These are phyloP conservation scores for Paraphoma chrysanthemicola DNA, from an alignment of 2,329 filamentous ascomycete species.

Conservation along the genomic window DNA sequence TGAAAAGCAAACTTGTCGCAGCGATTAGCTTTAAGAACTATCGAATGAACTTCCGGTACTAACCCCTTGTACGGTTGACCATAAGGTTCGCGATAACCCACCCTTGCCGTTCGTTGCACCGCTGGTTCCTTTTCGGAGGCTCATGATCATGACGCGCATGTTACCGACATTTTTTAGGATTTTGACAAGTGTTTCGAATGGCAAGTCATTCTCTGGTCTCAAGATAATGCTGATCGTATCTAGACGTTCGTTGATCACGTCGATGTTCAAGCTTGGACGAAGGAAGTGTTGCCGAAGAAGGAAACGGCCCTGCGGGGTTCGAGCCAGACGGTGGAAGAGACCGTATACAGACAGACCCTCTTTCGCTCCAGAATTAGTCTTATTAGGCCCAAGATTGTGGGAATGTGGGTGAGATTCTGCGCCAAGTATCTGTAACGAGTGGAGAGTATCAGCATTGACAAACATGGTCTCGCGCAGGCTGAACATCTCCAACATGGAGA, in stretches of 20 bases:
- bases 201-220: slow-evolving; percentile 69
- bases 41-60: slow-evolving; percentile 5
- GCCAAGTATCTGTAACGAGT: slow-evolving; percentile 83
- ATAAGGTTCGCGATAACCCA: slow-evolving; percentile 71
- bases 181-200: slow-evolving; percentile 63
- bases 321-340: slow-evolving; percentile 76
- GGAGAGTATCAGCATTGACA: slow-evolving; percentile 79
- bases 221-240: slow-evolving; percentile 72
- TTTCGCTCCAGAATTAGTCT: slow-evolving; percentile 69
- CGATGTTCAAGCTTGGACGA: slow-evolving; percentile 73
- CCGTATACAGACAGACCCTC: slow-evolving; percentile 86
- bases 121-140: slow-evolving; percentile 80
- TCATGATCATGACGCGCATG: slow-evolving; percentile 70
- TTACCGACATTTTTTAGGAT: slow-evolving; percentile 77
- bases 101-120: slow-evolving; percentile 56
- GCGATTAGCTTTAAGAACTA: not conserved
- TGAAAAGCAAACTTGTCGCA: slow-evolving; percentile 70
- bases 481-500: slow-evolving; percentile 77
- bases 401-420: slow-evolving; percentile 83
- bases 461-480: slow-evolving; percentile 73
- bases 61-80: slow-evolving; percentile 71
- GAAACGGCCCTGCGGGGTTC: slow-evolving; percentile 78
- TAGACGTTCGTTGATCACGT: slow-evolving; percentile 74
- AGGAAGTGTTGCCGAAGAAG: slow-evolving; percentile 82
- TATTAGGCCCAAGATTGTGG: slow-evolving; percentile 74